These are phyloP conservation scores for Penicillium sp. DNA, from an alignment of 2,329 filamentous ascomycete species.

Conservation along the genomic window DNA sequence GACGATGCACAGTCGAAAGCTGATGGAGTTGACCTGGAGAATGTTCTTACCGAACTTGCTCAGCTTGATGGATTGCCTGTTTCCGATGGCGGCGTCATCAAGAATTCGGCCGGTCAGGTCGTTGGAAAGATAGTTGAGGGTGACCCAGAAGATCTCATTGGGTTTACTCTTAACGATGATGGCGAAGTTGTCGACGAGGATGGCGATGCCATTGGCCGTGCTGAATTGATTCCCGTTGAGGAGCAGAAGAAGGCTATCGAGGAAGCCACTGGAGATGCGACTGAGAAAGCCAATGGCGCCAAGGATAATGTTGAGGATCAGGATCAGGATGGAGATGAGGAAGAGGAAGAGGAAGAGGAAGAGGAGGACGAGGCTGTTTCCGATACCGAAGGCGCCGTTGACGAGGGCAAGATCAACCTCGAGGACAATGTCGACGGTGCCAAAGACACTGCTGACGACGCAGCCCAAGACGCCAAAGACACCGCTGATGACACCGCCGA, in stretches of 20 bases:
- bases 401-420: constrained; percentile 49
- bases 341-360: not conserved
- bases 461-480: constrained; percentile 26
- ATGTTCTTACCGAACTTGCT: constrained; percentile 33
- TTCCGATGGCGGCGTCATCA: constrained; percentile 53
- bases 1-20: constrained; percentile 17
- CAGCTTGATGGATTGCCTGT: constrained; percentile 43
- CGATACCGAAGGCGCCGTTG: constrained; percentile 42
- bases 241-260: constrained; percentile 28
- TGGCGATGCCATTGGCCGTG: constrained; percentile 37
- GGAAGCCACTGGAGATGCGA: constrained; percentile 48
- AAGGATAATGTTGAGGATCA: constrained; percentile 47
- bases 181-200: constrained; percentile 43
- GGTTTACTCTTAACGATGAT: constrained; percentile 40
- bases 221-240: constrained; percentile 28
- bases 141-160: constrained; percentile 40
- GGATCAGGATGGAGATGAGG: constrained; percentile 19
- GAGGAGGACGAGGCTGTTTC: not conserved
- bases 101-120: constrained; percentile 43
- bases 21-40: constrained; percentile 23
- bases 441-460: constrained; percentile 30
- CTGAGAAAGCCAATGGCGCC: constrained; percentile 47
- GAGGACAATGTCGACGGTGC: constrained; percentile 17
- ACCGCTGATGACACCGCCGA: constrained; percentile 13
- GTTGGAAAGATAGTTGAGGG: constrained; percentile 43